phyloP scores from a whole-genome alignment of 1,284 basidiomycete species.

The Caloboletus inedulis region DNA sequence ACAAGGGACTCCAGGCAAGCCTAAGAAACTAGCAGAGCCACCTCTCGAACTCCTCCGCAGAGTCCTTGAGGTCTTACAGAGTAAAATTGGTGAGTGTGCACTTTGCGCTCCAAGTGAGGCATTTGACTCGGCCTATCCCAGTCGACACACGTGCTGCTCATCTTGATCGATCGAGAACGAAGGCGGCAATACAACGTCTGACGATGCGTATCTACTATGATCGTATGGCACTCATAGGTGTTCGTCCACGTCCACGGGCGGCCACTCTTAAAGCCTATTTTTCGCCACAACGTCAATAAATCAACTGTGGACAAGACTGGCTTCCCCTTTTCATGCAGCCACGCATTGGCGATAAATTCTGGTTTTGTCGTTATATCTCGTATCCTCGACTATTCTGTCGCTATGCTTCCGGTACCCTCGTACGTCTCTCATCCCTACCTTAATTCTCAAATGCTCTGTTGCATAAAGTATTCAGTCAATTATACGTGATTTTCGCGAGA shows the following conservation, averaged over 20 bases:
- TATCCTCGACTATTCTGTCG: neutral
- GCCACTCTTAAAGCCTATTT: constrained; percentile 34
- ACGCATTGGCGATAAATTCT: neutral
- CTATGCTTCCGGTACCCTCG: neutral
- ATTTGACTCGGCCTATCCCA: constrained; percentile 27
- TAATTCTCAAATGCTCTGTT: neutral
- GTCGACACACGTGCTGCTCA: constrained; percentile 70
- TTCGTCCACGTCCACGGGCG: constrained; percentile 17
- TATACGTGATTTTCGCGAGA: constrained; percentile 15
- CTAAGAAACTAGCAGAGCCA: constrained; percentile 34
- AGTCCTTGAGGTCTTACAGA: constrained; percentile 51
- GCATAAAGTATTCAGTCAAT: constrained; percentile 22
- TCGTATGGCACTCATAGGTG: constrained; percentile 37
- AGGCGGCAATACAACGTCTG: constrained; percentile 60
- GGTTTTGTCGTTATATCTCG: neutral
- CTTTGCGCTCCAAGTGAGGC: neutral
- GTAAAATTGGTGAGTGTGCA: constrained; percentile 55
- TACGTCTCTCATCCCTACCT: no score
- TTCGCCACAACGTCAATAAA: constrained; percentile 24
- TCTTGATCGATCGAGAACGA: constrained; percentile 67
- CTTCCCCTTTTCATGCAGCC: neutral
- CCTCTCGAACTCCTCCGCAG: constrained; percentile 47
- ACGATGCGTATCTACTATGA: constrained; percentile 64
- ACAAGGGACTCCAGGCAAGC: constrained; percentile 34
- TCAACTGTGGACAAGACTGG: neutral